phyloP scores from a whole-genome alignment of 1,139 yeast genomes.

The Kodamaea arcana region DNA sequence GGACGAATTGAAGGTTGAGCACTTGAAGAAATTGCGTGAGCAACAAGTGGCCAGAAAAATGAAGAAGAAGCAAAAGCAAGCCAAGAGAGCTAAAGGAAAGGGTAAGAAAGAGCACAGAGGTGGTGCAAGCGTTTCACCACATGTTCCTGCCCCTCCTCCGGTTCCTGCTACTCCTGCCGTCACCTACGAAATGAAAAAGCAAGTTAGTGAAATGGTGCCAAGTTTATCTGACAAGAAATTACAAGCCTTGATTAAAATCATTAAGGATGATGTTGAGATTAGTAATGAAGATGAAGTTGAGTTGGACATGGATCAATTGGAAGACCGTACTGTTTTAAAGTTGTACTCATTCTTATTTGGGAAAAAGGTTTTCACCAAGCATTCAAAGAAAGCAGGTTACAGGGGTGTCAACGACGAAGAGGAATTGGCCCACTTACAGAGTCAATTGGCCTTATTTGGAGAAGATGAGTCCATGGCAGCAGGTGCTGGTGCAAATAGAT shows the following conservation, averaged over 20 bases:
- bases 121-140: constrained; percentile 14
- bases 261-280: constrained; percentile 79
- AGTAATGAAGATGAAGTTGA: constrained; percentile 83
- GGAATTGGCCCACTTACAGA: constrained; percentile 71
- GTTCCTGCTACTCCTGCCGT: constrained; percentile 39
- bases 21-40: constrained; percentile 54
- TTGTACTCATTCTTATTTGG: constrained; percentile 77
- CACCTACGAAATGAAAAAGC: constrained; percentile 95
- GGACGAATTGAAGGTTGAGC: constrained; percentile 69
- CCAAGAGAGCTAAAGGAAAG: constrained; percentile 17
- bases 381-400: constrained; percentile 47
- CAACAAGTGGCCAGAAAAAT: constrained; percentile 44
- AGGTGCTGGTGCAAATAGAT: constrained; percentile 16
- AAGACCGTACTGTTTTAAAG: constrained; percentile 76
- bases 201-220: constrained; percentile 81
- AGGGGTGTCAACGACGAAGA: constrained; percentile 64
- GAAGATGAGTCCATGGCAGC: constrained; percentile 31
- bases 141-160: constrained; percentile 12
- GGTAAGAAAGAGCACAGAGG: constrained; percentile 8
- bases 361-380: constrained; percentile 39
- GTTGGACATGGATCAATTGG: constrained; percentile 91
- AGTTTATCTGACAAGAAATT: constrained; percentile 76
- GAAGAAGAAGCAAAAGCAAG: constrained; percentile 42
- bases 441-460: constrained; percentile 77
- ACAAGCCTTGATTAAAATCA: constrained; percentile 78